These are phyloP conservation scores for Candida sphagnicola DNA, from an alignment of 805 yeast genomes.

Conservation along the genomic window DNA sequence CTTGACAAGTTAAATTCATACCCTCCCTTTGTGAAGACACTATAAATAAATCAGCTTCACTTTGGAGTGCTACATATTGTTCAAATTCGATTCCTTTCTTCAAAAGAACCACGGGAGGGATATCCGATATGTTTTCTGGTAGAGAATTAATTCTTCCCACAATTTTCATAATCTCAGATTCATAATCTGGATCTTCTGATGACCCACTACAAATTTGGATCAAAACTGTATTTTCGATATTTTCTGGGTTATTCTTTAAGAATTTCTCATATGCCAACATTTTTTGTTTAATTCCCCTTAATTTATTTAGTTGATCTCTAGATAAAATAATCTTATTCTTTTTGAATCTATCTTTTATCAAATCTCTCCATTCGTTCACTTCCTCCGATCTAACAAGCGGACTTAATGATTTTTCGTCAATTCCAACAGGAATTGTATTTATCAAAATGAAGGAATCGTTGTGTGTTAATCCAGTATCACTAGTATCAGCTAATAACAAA, in stretches of 20 bases:
- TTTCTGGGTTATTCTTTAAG: slow-evolving; percentile 66
- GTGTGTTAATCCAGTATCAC: slow-evolving; percentile 54
- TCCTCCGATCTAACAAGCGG: slow-evolving; percentile 42
- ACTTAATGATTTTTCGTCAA: slow-evolving; percentile 60
- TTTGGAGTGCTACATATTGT: slow-evolving; percentile 81
- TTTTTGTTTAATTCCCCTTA: slow-evolving; percentile 87
- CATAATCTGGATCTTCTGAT: slow-evolving; percentile 56
- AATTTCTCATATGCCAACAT: slow-evolving; percentile 82
- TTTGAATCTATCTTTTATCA: slow-evolving; percentile 78
- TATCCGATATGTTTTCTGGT: slow-evolving; percentile 63
- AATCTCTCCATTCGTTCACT: slow-evolving; percentile 61
- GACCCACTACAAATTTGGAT: slow-evolving; percentile 77
- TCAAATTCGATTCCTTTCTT: slow-evolving; percentile 87
- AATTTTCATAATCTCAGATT: slow-evolving; percentile 67
- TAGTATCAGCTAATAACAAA: slow-evolving; percentile 78
- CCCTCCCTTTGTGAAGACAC: slow-evolving; percentile 95
- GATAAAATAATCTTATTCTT: slow-evolving; percentile 70
- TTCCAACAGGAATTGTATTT: slow-evolving; percentile 69
- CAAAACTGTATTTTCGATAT: slow-evolving; percentile 63
- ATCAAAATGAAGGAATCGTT: slow-evolving; percentile 56
- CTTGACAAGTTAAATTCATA: slow-evolving; percentile 95
- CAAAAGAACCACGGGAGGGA: slow-evolving; percentile 80
- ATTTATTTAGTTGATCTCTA: slow-evolving; percentile 82
- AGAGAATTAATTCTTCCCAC: slow-evolving; percentile 83
- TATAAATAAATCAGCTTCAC: slow-evolving; percentile 83